Evolutionary conservation across 768 basidiomycete genomes (phyloP).

Genomic region (Nidula microcarpa): DNA sequence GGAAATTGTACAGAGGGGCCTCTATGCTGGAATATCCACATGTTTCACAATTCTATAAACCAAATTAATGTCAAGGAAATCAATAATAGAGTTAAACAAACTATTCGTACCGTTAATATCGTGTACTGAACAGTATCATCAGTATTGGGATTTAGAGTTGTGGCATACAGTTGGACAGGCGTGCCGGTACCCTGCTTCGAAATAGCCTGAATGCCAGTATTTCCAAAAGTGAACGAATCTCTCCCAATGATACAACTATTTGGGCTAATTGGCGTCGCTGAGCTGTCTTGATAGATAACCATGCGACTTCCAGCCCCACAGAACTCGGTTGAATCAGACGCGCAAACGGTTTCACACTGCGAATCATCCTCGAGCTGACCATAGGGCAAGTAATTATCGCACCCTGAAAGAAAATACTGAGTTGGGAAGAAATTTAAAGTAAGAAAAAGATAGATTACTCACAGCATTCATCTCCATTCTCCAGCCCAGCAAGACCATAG

Average conservation of each 20-base stretch:
- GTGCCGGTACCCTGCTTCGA: neutral
- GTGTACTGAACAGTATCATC: neutral
- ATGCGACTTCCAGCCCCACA: conserved; percentile 45
- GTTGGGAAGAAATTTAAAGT: neutral
- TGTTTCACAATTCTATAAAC: neutral
- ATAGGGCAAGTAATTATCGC: conserved; percentile 29
- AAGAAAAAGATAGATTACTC: neutral
- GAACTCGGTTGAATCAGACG: conserved; percentile 34
- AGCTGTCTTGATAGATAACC: conserved; percentile 41
- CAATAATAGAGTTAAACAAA: neutral
- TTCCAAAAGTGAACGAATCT: neutral
- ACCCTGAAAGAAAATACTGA: conserved; percentile 23
- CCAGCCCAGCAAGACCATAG: conserved; percentile 47
- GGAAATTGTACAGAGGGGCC: neutral
- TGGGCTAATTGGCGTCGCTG: conserved; percentile 1
- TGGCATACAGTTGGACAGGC: neutral
- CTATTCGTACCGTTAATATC: neutral
- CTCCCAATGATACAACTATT: neutral
- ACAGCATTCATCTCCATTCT: conserved; percentile 35
- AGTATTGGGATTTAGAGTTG: neutral
- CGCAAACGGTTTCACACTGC: conserved; percentile 42
- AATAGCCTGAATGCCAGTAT: neutral
- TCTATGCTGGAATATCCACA: neutral
- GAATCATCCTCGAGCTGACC: conserved; percentile 5
- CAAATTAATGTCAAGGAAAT: neutral